These are phyloP conservation scores for Sicyos baderoa DNA, from an alignment of 306 rosid genomes.

Conservation along the genomic window DNA sequence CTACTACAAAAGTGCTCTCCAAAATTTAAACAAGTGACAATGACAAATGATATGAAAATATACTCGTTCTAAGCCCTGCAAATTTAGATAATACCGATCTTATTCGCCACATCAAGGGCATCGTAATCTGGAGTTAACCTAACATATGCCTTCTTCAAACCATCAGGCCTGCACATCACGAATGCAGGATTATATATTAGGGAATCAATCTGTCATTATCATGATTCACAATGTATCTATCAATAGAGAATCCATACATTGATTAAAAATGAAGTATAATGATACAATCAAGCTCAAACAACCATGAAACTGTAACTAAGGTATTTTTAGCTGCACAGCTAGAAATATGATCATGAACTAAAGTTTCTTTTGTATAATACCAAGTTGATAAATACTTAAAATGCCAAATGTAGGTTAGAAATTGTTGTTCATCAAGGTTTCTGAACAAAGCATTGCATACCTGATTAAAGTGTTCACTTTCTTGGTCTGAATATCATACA, in stretches of 20 bases:
- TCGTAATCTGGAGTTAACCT: slow-evolving; percentile 17
- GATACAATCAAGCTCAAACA: neutral
- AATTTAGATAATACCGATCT: slow-evolving; percentile 14
- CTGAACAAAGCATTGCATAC: neutral
- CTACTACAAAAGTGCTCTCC: slow-evolving; percentile 7
- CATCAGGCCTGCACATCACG: slow-evolving; percentile 5
- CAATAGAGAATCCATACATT: too few species aligned
- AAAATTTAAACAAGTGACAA: slow-evolving; percentile 17
- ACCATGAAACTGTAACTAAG: neutral
- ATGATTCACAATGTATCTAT: neutral
- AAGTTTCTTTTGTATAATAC: neutral
- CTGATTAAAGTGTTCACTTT: slow-evolving; percentile 18
- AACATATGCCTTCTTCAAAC: slow-evolving; percentile 11
- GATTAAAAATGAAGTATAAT: neutral
- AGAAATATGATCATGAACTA: neutral
- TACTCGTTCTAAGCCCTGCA: neutral
- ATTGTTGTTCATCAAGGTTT: neutral
- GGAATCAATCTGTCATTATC: neutral
- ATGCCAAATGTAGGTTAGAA: neutral
- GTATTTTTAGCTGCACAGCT: neutral
- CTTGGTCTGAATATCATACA: slow-evolving; percentile 20
- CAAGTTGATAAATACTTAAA: neutral
- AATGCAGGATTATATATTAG: neutral
- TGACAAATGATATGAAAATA: neutral
- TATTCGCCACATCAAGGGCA: slow-evolving; percentile 16